A percentile compares a stretch with the other conserved stretches of the same genome.
These are phyloP conservation scores for Fraxinus quadrangulata DNA, from an alignment of 257 asterid species.

Conservation along the genomic window DNA sequence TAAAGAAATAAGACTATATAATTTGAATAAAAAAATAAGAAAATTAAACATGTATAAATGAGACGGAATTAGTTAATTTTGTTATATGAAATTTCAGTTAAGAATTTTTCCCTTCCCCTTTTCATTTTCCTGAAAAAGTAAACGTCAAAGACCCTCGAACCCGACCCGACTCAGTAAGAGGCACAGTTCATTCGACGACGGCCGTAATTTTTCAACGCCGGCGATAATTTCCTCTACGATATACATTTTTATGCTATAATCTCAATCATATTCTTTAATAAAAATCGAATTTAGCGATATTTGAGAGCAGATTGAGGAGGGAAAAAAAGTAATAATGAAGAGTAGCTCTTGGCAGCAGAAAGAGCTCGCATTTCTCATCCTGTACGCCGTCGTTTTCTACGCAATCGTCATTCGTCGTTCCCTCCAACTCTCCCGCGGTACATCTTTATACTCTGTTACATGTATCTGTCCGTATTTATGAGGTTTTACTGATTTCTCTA, in stretches of 20 bases:
- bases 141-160: too few species aligned
- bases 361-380: conserved; percentile 65
- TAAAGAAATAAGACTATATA: too few species aligned
- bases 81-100: too few species aligned
- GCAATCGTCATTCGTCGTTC: conserved; percentile 68
- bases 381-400: conserved; percentile 70
- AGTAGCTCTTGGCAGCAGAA: conserved; percentile 56
- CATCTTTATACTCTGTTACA: not conserved
- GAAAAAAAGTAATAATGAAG: conserved; percentile 27
- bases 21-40: too few species aligned
- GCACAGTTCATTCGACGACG: not conserved
- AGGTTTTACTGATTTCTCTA: conserved; percentile 12
- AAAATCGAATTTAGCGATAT: not conserved
- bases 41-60: too few species aligned
- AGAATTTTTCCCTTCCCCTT: too few species aligned
- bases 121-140: too few species aligned
- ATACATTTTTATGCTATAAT: not conserved
- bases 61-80: too few species aligned
- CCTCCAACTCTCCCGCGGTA: conserved; percentile 83
- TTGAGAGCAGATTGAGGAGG: not conserved
- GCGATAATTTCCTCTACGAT: not conserved
- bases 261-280: not conserved
- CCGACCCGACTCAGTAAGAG: not conserved
- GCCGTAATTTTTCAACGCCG: not conserved
- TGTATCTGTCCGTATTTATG: not conserved